These are phyloP conservation scores for Monosporozyma unispora DNA, from an alignment of 805 yeast genomes.

Conservation along the genomic window DNA sequence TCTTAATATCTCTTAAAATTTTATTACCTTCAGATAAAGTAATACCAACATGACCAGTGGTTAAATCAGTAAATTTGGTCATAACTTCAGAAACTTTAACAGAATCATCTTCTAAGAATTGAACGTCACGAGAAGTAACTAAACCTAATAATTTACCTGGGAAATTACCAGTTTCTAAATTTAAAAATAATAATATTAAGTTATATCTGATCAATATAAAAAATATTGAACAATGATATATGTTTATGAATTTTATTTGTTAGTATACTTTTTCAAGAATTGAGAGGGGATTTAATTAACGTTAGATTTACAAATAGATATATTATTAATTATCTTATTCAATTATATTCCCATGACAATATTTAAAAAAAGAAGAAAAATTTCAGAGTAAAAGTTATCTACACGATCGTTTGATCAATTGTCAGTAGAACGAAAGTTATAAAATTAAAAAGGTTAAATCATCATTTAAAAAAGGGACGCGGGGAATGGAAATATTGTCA, in stretches of 20 bases:
- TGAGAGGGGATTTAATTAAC: too few species aligned
- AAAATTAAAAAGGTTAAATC: slow-evolving; percentile 37
- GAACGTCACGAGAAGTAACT: slow-evolving; percentile 93
- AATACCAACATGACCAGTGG: slow-evolving; percentile 78
- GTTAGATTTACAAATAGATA: too few species aligned
- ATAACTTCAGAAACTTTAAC: slow-evolving; percentile 66
- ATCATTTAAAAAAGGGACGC: slow-evolving; percentile 36
- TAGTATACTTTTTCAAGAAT: slow-evolving; percentile 18
- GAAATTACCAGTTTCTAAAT: slow-evolving; percentile 68
- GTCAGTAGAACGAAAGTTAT: slow-evolving; percentile 99
- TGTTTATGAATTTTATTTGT: slow-evolving; percentile 4
- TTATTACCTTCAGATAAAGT: slow-evolving; percentile 81
- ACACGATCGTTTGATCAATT: slow-evolving; percentile 90
- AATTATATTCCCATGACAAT: too few species aligned
- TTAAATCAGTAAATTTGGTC: slow-evolving; percentile 63
- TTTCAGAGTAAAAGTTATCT: slow-evolving; percentile 53
- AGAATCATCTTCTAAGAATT: slow-evolving; percentile 72
- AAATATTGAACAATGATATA: background rate
- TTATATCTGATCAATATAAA: background rate
- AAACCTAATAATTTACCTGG: slow-evolving; percentile 92
- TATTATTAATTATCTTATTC: too few species aligned
- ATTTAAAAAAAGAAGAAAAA: too few species aligned
- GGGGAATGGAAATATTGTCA: background rate
- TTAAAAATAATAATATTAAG: background rate
- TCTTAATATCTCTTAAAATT: slow-evolving; percentile 82